A percentile compares a stretch with the other conserved stretches of the same genome.
These are phyloP conservation scores for Xylariaceae sp. DNA, from an alignment of 2,329 filamentous ascomycete genomes.

Conservation along the genomic window DNA sequence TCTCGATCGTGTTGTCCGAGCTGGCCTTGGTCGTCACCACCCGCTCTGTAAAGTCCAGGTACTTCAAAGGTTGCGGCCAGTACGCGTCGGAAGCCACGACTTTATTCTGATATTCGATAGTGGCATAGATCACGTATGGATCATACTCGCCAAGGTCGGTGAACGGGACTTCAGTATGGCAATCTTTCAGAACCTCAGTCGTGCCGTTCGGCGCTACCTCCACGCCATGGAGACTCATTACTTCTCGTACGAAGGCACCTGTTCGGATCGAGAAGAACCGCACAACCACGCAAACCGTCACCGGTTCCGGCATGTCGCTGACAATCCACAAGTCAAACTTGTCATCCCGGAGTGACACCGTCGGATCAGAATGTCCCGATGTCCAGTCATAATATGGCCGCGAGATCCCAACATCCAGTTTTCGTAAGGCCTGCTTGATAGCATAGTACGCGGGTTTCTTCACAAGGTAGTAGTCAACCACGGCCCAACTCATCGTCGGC, in stretches of 20 bases:
- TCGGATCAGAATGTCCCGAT: conserved; percentile 40
- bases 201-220: conserved; percentile 35
- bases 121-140: conserved; percentile 45
- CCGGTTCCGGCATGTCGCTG: conserved; percentile 28
- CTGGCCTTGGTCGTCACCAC: conserved; percentile 33
- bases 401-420: conserved; percentile 52
- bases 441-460: conserved; percentile 62
- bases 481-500: conserved; percentile 61
- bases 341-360: conserved; percentile 33
- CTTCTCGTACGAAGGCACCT: conserved; percentile 33
- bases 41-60: conserved; percentile 46
- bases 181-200: conserved; percentile 36
- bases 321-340: conserved; percentile 43
- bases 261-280: conserved; percentile 40
- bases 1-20: conserved; percentile 24
- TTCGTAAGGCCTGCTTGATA: conserved; percentile 46
- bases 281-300: conserved; percentile 30
- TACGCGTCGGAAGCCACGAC: conserved; percentile 45
- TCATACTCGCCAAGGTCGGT: conserved; percentile 37
- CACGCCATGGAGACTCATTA: conserved; percentile 23
- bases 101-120: conserved; percentile 34
- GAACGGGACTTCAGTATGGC: conserved; percentile 23
- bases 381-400: conserved; percentile 41
- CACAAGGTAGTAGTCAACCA: conserved; percentile 60
- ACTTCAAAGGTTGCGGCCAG: conserved; percentile 61